Conservation (phyloP, 768 basidiomycete species). For the Dentipellis fragilis region DNA sequence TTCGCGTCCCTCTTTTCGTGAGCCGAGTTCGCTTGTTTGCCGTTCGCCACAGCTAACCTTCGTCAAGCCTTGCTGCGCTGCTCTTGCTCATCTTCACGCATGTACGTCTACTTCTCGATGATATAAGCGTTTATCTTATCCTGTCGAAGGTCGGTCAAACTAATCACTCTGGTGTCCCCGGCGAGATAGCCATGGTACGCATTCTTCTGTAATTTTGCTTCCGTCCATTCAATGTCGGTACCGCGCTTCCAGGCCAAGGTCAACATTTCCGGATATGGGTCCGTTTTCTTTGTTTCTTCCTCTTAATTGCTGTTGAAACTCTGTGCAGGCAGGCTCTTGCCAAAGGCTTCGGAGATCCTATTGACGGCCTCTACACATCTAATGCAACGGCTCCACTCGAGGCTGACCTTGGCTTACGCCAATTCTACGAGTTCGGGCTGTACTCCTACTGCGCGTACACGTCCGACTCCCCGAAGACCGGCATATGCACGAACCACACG, state of each 20-base stretch:
- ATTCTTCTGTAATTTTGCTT: conserved; percentile 2
- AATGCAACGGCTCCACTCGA: conserved; percentile 57
- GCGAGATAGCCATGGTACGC: conserved; percentile 63
- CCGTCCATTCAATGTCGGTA: conserved; percentile 10
- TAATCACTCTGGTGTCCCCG: conserved; percentile 64
- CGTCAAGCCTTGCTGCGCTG: conserved; percentile 35
- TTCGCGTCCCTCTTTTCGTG: conserved; percentile 66
- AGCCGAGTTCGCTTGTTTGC: conserved; percentile 17
- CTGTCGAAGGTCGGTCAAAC: conserved; percentile 67
- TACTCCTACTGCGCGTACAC: conserved; percentile 74
- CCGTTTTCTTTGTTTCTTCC: conserved; percentile 15
- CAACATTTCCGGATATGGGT: conserved; percentile 69
- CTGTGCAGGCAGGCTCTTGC: conserved; percentile 38
- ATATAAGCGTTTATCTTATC: conserved; percentile 17
- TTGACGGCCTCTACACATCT: conserved; percentile 53
- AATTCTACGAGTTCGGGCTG: conserved; percentile 69
- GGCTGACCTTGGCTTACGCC: conserved; percentile 47
- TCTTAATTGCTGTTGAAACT: conserved; percentile 2
- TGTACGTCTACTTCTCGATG: conserved; percentile 33
- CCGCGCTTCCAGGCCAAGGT: conserved; percentile 41
- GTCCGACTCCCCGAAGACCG: conserved; percentile 34
- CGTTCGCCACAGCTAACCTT: conserved; percentile 6
- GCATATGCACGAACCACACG: conserved; percentile 55
- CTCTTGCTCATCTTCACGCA: conserved; percentile 73
- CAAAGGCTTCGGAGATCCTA: conserved; percentile 33